phyloP scores from a whole-genome alignment of 768 basidiomycete genomes.

The Termitomyces sp. region DNA sequence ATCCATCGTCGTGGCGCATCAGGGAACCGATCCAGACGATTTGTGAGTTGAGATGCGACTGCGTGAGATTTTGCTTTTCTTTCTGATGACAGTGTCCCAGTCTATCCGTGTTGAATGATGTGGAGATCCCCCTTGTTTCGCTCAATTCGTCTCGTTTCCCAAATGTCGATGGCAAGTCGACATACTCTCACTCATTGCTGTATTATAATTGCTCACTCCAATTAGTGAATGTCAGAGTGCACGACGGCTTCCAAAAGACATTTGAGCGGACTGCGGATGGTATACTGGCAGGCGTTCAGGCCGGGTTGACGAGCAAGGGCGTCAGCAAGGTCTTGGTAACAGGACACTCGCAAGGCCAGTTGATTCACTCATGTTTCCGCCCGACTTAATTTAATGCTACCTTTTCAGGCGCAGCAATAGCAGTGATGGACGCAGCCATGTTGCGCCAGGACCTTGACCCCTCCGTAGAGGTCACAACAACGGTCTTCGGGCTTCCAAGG shows the following conservation, averaged over 20 bases:
- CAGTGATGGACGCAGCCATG: conserved; percentile 37
- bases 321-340: conserved; percentile 29
- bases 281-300: conserved; percentile 23
- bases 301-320: conserved; percentile 21
- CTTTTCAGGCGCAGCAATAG: conserved; percentile 34
- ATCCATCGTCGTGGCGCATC: conserved; percentile 34
- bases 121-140: conserved; percentile 20
- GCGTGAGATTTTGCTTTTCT: background rate
- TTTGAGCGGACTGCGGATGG: conserved; percentile 31
- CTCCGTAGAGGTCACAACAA: conserved; percentile 25
- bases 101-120: conserved; percentile 30
- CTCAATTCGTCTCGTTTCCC: conserved; percentile 28
- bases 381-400: background rate
- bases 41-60: conserved; percentile 15
- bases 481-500: conserved; percentile 37
- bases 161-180: conserved; percentile 14
- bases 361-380: background rate
- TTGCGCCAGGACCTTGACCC: conserved; percentile 29
- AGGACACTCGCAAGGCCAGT: conserved; percentile 35
- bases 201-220: background rate
- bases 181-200: background rate
- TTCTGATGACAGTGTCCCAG: conserved; percentile 7
- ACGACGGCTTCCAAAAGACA: conserved; percentile 34
- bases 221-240: conserved; percentile 26
- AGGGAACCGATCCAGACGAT: conserved; percentile 32